Evolutionary conservation across 2,329 filamentous ascomycete genomes (phyloP).

Genomic region (Trichophyton benhamiae): DNA sequence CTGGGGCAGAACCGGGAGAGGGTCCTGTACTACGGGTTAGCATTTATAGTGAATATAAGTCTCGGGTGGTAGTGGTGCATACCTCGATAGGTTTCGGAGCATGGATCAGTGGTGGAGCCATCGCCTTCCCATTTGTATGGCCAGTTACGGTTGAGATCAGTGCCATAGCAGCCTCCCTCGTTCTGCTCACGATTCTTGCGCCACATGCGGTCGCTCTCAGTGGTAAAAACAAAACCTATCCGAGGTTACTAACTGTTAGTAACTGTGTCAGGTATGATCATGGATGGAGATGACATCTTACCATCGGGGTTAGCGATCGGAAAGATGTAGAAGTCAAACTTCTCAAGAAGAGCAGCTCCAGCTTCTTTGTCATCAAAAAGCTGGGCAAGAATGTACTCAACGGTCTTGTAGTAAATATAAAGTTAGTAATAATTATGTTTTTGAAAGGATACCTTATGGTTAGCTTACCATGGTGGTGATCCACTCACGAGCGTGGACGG

Average conservation of each 20-base stretch:
- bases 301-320: constrained; percentile 52
- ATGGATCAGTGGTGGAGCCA: constrained; percentile 42
- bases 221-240: constrained; percentile 45
- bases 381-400: constrained; percentile 42
- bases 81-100: constrained; percentile 38
- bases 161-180: constrained; percentile 35
- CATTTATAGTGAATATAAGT: not conserved
- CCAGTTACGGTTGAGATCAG: constrained; percentile 52
- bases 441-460: not conserved
- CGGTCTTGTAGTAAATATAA: constrained; percentile 1
- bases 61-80: not conserved
- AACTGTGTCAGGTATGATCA: not conserved
- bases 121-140: constrained; percentile 37
- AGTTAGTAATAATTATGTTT: not conserved
- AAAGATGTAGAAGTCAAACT: constrained; percentile 55
- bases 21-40: constrained; percentile 20
- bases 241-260: not conserved
- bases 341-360: constrained; percentile 39
- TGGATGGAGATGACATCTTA: constrained; percentile 14
- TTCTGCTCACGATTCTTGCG: constrained; percentile 46
- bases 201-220: constrained; percentile 49
- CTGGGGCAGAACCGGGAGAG: constrained; percentile 37
- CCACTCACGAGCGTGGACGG: constrained; percentile 51
- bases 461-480: constrained; percentile 40
- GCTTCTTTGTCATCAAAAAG: constrained; percentile 35